Conservation (phyloP, 257 asterid genomes). For the Echium plantagineum region DNA sequence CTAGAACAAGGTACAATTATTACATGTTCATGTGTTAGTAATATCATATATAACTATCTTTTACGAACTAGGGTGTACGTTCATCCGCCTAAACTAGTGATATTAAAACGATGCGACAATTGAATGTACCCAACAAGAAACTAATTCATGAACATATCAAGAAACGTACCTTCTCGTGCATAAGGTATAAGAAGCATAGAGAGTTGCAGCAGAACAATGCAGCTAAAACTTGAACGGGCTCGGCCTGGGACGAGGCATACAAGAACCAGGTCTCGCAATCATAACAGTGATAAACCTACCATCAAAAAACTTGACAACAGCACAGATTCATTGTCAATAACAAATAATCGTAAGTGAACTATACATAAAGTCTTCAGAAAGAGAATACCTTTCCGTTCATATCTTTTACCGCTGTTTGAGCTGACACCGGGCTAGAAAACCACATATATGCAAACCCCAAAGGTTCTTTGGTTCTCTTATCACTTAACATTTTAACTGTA, state of each 20-base stretch:
- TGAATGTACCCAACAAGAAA: too few species aligned
- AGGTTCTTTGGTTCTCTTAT: conserved; percentile 38
- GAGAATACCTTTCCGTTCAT: conserved; percentile 44
- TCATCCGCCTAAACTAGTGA: too few species aligned
- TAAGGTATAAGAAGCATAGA: background rate
- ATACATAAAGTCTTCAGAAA: background rate
- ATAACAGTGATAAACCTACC: conserved; percentile 41
- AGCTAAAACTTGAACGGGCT: conserved; percentile 35
- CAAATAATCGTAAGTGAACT: too few species aligned
- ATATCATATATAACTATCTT: too few species aligned
- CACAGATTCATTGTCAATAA: conserved; percentile 6
- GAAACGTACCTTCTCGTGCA: too few species aligned
- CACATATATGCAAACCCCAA: conserved; percentile 48
- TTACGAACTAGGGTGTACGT: too few species aligned
- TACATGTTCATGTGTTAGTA: too few species aligned
- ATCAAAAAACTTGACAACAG: conserved; percentile 33
- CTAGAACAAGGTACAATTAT: too few species aligned
- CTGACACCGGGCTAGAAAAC: conserved; percentile 31
- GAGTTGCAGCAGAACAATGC: background rate
- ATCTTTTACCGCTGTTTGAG: conserved; percentile 29
- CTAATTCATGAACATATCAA: too few species aligned
- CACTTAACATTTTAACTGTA: conserved; percentile 35
- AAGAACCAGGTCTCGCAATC: conserved; percentile 34
- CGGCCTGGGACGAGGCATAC: conserved; percentile 23
- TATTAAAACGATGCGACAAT: too few species aligned